A percentile compares a stretch with the other conserved stretches of the same genome.
Evolutionary conservation across 2,329 filamentous ascomycete species (phyloP).

Genomic region (Zymoseptoria passerinii): DNA sequence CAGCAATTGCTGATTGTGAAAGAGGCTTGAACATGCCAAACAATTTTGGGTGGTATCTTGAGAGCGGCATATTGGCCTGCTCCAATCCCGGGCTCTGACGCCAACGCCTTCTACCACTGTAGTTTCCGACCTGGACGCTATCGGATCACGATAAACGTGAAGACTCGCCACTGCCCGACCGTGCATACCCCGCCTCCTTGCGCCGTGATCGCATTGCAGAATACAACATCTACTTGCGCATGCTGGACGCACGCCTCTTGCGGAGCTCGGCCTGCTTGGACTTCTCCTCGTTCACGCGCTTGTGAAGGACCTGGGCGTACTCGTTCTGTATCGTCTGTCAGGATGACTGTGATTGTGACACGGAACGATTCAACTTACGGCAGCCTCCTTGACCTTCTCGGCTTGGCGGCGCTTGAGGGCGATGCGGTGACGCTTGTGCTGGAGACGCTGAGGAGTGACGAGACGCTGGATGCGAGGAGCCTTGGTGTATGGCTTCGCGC

Average conservation of each 20-base stretch:
- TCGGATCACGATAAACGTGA: constrained; percentile 9
- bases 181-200: constrained; percentile 12
- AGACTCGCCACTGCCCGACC: constrained; percentile 4
- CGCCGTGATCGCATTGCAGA: constrained; percentile 6
- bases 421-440: constrained; percentile 98
- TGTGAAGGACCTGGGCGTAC: constrained; percentile 91
- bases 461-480: constrained; percentile 99
- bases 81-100: constrained; percentile 1
- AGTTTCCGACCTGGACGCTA: neutral
- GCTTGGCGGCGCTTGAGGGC: constrained; percentile 97
- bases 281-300: constrained; percentile 96
- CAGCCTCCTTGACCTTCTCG: constrained; percentile 97
- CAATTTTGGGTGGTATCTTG: constrained; percentile 13
- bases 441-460: constrained; percentile 97
- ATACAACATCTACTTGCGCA: constrained; percentile 59
- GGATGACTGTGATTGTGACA: neutral
- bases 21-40: neutral
- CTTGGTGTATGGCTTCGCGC: constrained; percentile 98
- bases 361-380: constrained; percentile 57
- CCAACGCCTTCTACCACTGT: constrained; percentile 9
- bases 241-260: constrained; percentile 95
- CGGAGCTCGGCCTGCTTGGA: constrained; percentile 83
- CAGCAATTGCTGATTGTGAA: neutral
- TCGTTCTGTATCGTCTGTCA: constrained; percentile 63
- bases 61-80: constrained; percentile 7